Conservation (phyloP, 345 rosid species). For the Gossypium thurberi region DNA sequence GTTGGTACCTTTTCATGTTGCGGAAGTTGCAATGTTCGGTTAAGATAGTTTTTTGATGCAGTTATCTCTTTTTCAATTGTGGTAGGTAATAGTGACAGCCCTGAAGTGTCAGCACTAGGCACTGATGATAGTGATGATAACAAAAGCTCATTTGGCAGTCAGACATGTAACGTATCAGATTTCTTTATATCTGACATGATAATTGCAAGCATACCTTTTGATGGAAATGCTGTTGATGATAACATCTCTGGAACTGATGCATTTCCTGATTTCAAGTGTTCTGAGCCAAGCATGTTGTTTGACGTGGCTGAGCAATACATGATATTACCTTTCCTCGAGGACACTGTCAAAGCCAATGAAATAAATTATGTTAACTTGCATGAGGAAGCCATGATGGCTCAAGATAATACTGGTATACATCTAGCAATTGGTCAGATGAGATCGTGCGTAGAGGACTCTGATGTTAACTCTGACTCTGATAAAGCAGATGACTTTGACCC, state of each 20-base stretch:
- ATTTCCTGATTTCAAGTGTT: slow-evolving; percentile 54
- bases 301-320: slow-evolving; percentile 67
- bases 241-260: slow-evolving; percentile 23
- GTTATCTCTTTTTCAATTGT: slow-evolving; percentile 6
- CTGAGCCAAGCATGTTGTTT: slow-evolving; percentile 49
- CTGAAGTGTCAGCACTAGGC: slow-evolving; percentile 25
- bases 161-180: slow-evolving; percentile 56
- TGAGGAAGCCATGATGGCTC: slow-evolving; percentile 34
- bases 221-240: slow-evolving; percentile 32
- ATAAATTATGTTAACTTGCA: slow-evolving; percentile 36
- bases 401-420: slow-evolving; percentile 45
- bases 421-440: slow-evolving; percentile 59
- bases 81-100: slow-evolving; percentile 25
- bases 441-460: slow-evolving; percentile 43
- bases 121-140: slow-evolving; percentile 31
- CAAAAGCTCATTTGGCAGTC: slow-evolving; percentile 33
- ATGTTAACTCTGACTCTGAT: slow-evolving; percentile 41
- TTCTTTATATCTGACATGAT: slow-evolving; percentile 58
- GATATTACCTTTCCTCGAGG: slow-evolving; percentile 71
- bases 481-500: slow-evolving; percentile 74
- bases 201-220: slow-evolving; percentile 44
- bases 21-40: slow-evolving; percentile 3
- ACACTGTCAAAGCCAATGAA: slow-evolving; percentile 41
- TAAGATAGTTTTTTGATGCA: neutral
- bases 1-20: neutral